Evolutionary conservation across 768 basidiomycete species (phyloP).

Genomic region (Obba rivulosa): DNA sequence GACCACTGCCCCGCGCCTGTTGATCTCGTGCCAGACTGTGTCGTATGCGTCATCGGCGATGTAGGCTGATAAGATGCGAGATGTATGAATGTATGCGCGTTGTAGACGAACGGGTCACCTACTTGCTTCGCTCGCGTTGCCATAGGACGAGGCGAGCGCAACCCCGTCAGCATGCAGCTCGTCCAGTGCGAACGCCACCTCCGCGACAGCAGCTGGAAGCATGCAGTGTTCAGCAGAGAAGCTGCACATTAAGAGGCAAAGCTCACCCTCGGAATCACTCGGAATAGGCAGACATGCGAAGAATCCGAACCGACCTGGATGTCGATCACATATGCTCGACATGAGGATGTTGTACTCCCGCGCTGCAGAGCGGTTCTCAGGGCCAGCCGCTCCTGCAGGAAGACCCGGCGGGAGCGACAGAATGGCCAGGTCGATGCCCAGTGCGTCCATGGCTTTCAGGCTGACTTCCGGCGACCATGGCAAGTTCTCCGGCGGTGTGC

Average conservation of each 20-base stretch:
- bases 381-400: conserved; percentile 31
- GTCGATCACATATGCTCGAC: conserved; percentile 39
- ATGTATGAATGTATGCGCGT: not conserved
- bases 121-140: conserved; percentile 51
- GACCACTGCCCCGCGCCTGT: conserved; percentile 53
- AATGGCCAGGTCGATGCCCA: conserved; percentile 53
- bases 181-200: conserved; percentile 60
- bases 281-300: conserved; percentile 62
- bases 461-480: conserved; percentile 61
- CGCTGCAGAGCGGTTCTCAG: conserved; percentile 33
- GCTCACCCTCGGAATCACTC: conserved; percentile 54
- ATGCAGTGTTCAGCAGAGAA: not conserved
- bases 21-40: conserved; percentile 64
- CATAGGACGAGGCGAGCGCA: conserved; percentile 64
- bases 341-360: conserved; percentile 45
- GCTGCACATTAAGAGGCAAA: not conserved
- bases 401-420: conserved; percentile 63
- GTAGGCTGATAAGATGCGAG: conserved; percentile 39
- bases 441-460: conserved; percentile 56
- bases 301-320: conserved; percentile 62
- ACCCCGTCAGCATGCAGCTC: conserved; percentile 59
- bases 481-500: conserved; percentile 54
- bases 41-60: conserved; percentile 61
- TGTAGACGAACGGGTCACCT: conserved; percentile 9
- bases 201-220: conserved; percentile 46